A percentile compares a stretch with the other conserved stretches of the same genome.
Evolutionary conservation across 1,139 yeast species (phyloP).

Genomic region (Lodderomyces metapsilosis): DNA sequence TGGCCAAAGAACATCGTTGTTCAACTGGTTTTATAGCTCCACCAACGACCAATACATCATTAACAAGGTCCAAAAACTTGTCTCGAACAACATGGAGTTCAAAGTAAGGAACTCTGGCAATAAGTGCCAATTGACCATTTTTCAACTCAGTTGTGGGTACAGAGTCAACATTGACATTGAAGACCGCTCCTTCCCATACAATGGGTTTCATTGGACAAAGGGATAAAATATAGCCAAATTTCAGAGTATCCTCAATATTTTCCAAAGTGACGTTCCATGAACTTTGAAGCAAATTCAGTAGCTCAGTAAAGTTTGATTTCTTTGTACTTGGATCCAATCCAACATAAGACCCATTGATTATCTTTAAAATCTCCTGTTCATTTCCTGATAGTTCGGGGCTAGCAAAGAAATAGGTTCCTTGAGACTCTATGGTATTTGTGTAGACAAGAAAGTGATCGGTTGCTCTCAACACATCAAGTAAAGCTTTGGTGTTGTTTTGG

Average conservation of each 20-base stretch:
- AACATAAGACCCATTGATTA: conserved; percentile 43
- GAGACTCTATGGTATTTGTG: conserved; percentile 69
- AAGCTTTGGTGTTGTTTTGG: conserved; percentile 49
- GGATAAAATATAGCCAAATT: conserved; percentile 65
- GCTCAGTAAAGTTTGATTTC: conserved; percentile 31
- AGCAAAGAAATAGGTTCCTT: conserved; percentile 75
- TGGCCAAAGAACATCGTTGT: conserved; percentile 68
- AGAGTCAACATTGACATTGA: conserved; percentile 51
- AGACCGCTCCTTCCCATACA: conserved; percentile 85
- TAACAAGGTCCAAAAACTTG: conserved; percentile 50
- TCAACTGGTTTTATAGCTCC: conserved; percentile 44
- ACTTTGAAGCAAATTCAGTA: conserved; percentile 24
- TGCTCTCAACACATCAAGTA: conserved; percentile 57
- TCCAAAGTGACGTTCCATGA: conserved; percentile 10
- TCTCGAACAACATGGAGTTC: conserved; percentile 37
- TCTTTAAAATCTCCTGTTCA: conserved; percentile 41
- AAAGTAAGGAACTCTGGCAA: conserved; percentile 49
- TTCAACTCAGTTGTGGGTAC: conserved; percentile 51
- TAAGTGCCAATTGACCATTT: conserved; percentile 69
- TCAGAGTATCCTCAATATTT: conserved; percentile 24
- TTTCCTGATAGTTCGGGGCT: conserved; percentile 54
- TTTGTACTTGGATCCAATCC: conserved; percentile 34
- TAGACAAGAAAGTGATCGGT: conserved; percentile 78
- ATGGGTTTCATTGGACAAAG: conserved; percentile 82
- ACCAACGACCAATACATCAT: conserved; percentile 50